Evolutionary conservation across 2,329 filamentous ascomycete species (phyloP), one percentile per base, ranked within the genome.

Genomic region (Diaporthe vexans): DNA sequence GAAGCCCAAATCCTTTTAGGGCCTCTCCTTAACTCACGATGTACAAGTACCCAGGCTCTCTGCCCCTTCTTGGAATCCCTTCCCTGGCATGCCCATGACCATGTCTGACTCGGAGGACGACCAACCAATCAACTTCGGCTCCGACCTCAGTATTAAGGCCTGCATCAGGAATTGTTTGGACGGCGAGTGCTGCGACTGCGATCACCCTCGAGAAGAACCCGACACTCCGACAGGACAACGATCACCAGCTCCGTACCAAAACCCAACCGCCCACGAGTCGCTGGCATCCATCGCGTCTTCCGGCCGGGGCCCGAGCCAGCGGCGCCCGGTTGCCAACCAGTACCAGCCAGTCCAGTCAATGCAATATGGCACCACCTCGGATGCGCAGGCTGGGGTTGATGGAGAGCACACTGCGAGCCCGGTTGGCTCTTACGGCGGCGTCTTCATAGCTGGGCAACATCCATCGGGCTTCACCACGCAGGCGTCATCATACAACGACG

Each of bases 111-210:
- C 59, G 21, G 10, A 3, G 1, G 26, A 48, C 17, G 40, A 65
- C 11, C 59, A 48, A 26, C 40, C 59, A 40, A 24, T 65, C 26
- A 65, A 65, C 59, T 65, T 65, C 19, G 59, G 59, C 40, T 65
- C 59, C 19, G 59, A 65, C 19, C 43, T 65, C 59, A 65, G 59
- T 15, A 9, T 48, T 19, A 65, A 11, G 43, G 59, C 59, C 0
- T 65, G 59, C 26, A 15, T 48, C 1, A 1, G 17, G 3, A 65
- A 65, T n/a, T 65, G 59, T n/a, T 3, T 48, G 33, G 40, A 51
- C 0, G 59, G 59, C 26, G 59, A 65, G n/a, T 65, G 26, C 43
- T 65, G 59, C 43, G 35, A 43, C n/a, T 69, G 52, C 19, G 48
- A 69, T 8, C 4, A 48, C 26, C 19, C 48, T 4, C 35, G 37